Percentiles rank a stretch among this genome's conserved stretches.
phyloP scores from a whole-genome alignment of 2,329 filamentous ascomycete genomes.

The Colletotrichum neosansevieriae region DNA sequence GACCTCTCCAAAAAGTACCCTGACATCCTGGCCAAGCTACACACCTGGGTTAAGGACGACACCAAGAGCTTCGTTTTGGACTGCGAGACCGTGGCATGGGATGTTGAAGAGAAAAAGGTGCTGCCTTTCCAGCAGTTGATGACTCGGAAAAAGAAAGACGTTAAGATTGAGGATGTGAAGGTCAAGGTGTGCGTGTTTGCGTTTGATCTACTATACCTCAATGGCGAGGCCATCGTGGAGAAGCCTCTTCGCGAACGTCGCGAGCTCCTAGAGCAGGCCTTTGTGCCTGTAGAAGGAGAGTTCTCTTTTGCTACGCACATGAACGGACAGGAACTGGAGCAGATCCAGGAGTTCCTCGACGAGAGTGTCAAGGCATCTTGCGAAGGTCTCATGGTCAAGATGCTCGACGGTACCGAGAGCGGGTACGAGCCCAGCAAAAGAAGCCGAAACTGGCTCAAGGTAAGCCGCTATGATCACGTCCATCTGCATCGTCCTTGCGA shows the following conservation, averaged over 20 bases:
- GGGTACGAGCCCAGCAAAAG: constrained; percentile 97
- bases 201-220: constrained; percentile 93
- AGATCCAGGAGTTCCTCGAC: constrained; percentile 92
- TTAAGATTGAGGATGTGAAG: constrained; percentile 94
- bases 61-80: constrained; percentile 98
- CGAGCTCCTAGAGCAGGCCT: constrained; percentile 78
- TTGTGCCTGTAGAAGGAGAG: constrained; percentile 85
- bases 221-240: constrained; percentile 89
- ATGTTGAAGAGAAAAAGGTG: constrained; percentile 93
- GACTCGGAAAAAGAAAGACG: constrained; percentile 97
- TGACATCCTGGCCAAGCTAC: constrained; percentile 89
- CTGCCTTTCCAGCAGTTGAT: constrained; percentile 97
- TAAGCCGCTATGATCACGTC: constrained; percentile 51
- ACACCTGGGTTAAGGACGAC: constrained; percentile 88
- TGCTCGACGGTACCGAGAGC: constrained; percentile 93
- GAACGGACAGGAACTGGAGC: constrained; percentile 89
- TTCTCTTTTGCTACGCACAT: constrained; percentile 91
- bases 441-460: constrained; percentile 98
- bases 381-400: constrained; percentile 99
- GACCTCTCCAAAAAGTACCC: constrained; percentile 98
- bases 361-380: constrained; percentile 96
- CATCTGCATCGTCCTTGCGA: not conserved
- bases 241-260: constrained; percentile 88
- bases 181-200: constrained; percentile 98
- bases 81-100: constrained; percentile 98